Evolutionary conservation across 1,284 basidiomycete genomes (phyloP).

Genomic region (Gymnopus androsaceus): DNA sequence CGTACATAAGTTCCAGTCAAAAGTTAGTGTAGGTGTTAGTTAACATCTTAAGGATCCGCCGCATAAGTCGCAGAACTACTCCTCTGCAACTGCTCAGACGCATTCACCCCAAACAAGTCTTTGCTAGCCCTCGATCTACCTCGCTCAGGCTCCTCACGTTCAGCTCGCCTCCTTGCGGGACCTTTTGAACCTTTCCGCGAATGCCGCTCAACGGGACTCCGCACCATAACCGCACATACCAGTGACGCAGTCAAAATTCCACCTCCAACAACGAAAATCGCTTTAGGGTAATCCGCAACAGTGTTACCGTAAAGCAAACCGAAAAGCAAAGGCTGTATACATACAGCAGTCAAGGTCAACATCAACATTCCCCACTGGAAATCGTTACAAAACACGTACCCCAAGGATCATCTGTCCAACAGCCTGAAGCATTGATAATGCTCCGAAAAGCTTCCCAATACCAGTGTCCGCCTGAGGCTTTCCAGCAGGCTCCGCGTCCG

Average conservation of each 20-base stretch:
- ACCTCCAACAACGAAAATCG: constrained; percentile 63
- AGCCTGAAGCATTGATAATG: constrained; percentile 66
- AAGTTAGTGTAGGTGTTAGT: too few species aligned
- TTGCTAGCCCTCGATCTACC: constrained; percentile 61
- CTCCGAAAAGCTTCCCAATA: constrained; percentile 64
- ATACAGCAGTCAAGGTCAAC: constrained; percentile 9
- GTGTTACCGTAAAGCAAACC: constrained; percentile 67
- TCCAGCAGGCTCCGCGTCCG: constrained; percentile 16
- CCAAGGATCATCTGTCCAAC: constrained; percentile 68
- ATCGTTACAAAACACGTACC: constrained; percentile 41
- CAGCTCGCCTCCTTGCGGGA: constrained; percentile 18
- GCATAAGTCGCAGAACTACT: too few species aligned
- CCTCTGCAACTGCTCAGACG: too few species aligned
- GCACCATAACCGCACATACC: constrained; percentile 50
- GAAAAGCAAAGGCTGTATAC: constrained; percentile 64
- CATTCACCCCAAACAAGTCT: constrained; percentile 38
- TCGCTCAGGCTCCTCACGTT: constrained; percentile 40
- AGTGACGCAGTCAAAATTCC: constrained; percentile 51
- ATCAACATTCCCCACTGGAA: neutral
- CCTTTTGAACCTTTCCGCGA: constrained; percentile 16
- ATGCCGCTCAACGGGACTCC: constrained; percentile 38
- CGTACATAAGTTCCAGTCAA: too few species aligned
- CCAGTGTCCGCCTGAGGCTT: constrained; percentile 27
- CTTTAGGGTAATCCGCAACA: constrained; percentile 64
- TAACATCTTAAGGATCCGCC: too few species aligned